phyloP scores from a whole-genome alignment of 345 rosid genomes.

The Pugionium dolabratum region DNA sequence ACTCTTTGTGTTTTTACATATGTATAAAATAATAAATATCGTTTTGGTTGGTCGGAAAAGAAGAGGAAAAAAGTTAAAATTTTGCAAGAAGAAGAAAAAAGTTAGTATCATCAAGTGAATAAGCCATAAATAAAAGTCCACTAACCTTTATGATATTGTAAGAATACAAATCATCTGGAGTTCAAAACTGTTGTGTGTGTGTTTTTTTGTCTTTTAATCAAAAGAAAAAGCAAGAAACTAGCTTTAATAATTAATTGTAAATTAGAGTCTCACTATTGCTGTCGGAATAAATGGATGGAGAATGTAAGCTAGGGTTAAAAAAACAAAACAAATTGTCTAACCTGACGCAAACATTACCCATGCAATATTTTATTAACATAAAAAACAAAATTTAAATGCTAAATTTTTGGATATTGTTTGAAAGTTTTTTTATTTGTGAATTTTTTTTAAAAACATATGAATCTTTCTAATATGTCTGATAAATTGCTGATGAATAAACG shows the following conservation, averaged over 20 bases:
- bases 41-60: slow-evolving; percentile 38
- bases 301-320: slow-evolving; percentile 12
- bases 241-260: slow-evolving; percentile 3
- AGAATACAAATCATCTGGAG: slow-evolving; percentile 24
- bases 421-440: too few relatives aligned
- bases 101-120: slow-evolving; percentile 24
- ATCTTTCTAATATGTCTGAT: too few relatives aligned
- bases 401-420: too few relatives aligned
- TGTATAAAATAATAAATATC: not conserved
- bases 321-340: slow-evolving; percentile 21
- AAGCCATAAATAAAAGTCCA: slow-evolving; percentile 29
- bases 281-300: slow-evolving; percentile 20
- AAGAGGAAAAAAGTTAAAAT: slow-evolving; percentile 19
- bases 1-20: slow-evolving; percentile 22
- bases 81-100: not conserved
- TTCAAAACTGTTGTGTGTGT: slow-evolving; percentile 1
- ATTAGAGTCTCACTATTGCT: slow-evolving; percentile 3
- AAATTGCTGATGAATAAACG: too few relatives aligned
- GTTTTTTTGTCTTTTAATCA: not conserved
- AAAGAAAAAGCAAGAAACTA: not conserved
- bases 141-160: slow-evolving; percentile 17
- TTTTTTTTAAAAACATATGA: too few relatives aligned
- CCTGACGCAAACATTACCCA: slow-evolving; percentile 32
- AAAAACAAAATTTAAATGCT: too few relatives aligned
- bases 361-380: not conserved